Conservation (phyloP, 345 rosid genomes). For the Brassica juncea region DNA sequence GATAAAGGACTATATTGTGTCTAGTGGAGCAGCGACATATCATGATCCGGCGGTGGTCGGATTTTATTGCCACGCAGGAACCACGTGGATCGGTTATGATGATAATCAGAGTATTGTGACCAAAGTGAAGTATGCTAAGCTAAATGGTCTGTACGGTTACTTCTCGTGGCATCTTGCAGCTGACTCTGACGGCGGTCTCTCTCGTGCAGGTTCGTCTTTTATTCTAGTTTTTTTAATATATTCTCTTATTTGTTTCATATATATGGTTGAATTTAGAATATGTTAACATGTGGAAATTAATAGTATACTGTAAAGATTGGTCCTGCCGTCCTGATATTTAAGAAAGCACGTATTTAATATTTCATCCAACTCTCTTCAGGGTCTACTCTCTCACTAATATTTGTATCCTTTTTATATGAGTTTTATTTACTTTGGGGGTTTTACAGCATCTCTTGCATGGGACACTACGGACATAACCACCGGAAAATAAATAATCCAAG, state of each 20-base stretch:
- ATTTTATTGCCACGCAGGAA: background rate
- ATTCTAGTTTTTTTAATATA: background rate
- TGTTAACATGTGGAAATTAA: background rate
- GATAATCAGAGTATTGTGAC: background rate
- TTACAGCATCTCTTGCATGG: background rate
- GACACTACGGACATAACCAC: background rate
- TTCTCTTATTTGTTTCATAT: background rate
- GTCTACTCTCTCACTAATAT: background rate
- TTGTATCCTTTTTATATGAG: too few relatives aligned
- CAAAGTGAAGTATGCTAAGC: background rate
- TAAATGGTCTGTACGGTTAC: background rate
- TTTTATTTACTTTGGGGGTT: background rate
- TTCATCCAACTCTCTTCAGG: background rate
- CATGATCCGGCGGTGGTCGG: background rate
- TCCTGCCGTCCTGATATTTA: background rate
- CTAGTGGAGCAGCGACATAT: background rate
- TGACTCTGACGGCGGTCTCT: background rate
- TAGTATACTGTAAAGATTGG: background rate
- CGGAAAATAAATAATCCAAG: background rate
- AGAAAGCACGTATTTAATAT: background rate
- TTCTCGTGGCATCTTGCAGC: background rate
- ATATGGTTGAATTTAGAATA: background rate
- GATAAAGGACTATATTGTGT: background rate
- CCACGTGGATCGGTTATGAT: background rate
- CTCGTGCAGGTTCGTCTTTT: background rate